phyloP scores from a whole-genome alignment of 2,329 filamentous ascomycete genomes.

The Aspergillus tamarii region DNA sequence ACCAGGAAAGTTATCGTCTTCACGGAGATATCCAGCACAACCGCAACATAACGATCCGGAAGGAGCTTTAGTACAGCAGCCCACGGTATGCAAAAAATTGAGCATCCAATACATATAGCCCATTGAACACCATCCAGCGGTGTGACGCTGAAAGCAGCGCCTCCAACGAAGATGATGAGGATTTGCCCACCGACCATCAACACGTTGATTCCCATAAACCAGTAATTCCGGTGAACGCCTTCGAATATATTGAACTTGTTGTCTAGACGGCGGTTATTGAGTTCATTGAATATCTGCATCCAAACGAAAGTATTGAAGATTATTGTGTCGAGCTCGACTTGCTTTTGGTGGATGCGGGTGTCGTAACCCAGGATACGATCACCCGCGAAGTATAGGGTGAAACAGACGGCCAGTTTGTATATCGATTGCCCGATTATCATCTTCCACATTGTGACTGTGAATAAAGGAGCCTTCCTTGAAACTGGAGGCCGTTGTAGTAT shows the following conservation, averaged over 20 bases:
- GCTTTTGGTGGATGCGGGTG: constrained; percentile 10
- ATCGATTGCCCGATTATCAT: constrained; percentile 92
- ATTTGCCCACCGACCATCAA: constrained; percentile 87
- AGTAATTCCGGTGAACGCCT: constrained; percentile 76
- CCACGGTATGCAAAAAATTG: constrained; percentile 9
- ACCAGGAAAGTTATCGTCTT: neutral
- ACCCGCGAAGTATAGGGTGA: constrained; percentile 77
- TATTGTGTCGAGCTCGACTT: constrained; percentile 67
- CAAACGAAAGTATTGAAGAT: constrained; percentile 99
- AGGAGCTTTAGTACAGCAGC: constrained; percentile 7
- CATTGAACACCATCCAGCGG: constrained; percentile 73
- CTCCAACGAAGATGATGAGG: constrained; percentile 84
- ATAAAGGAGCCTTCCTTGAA: constrained; percentile 70
- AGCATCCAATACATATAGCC: constrained; percentile 72
- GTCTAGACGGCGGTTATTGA: constrained; percentile 91
- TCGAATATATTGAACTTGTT: constrained; percentile 94
- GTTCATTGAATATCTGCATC: constrained; percentile 98
- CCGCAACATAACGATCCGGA: constrained; percentile 5
- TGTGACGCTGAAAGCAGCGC: constrained; percentile 73
- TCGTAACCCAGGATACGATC: constrained; percentile 57
- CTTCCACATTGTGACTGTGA: constrained; percentile 95
- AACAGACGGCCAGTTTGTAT: constrained; percentile 77
- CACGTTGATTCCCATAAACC: constrained; percentile 79
- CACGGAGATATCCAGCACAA: neutral
- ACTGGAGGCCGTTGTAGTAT: constrained; percentile 71